Evolutionary conservation across 192 early-diverging fungal species (phyloP), one percentile per base, ranked within the genome.

Genomic region (Allomyces macrogynus): DNA sequence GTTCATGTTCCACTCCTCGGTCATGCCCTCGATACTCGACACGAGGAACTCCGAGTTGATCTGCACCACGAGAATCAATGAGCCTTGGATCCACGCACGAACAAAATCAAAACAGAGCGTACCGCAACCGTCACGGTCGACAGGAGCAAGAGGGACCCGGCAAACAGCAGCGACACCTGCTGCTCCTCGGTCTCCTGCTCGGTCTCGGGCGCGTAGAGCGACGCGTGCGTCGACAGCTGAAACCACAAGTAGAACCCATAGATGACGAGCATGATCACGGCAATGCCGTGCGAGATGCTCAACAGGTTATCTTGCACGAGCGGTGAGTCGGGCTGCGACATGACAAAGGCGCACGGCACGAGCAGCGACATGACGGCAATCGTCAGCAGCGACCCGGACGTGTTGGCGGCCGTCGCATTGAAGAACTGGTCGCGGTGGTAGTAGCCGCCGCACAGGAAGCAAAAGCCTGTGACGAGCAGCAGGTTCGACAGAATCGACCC

Each of bases 401-500:
- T 87, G 70, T 87, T 81, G 22, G 87, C 85, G 27, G 82, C 86
- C 62, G 84, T 86, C 1, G 75, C 69, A 64, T 87, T 84, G 71
- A 87, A 89, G 11, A 69, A 62, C 71, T 89, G 87, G 62, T 79
- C 75, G 11, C 75, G 72, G 64, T 83, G 82, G 25, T 80, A 75
- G 22, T 83, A 26, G 10, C 93, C 93, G 61, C 92, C 93, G n/a
- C 75, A 69, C 20, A 93, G 63, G 69, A 97, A 97, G 57, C 86
- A 89, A 24, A 84, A 83, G 18, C 94, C 94, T 4, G 93, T 78
- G 1, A 95, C 85, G 65, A 97, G 78, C 43, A 97, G 74, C 72
- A 93, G 73, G 71, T 97, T 97, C 66, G 87, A 89, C 20, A 97
- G 76, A 67, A 97, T 91, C 24, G 89, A 89, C 12, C 94, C 94